Base-by-base conservation (phyloP, 2,329 filamentous ascomycete species). In the Aspergillus unguis region DNA sequence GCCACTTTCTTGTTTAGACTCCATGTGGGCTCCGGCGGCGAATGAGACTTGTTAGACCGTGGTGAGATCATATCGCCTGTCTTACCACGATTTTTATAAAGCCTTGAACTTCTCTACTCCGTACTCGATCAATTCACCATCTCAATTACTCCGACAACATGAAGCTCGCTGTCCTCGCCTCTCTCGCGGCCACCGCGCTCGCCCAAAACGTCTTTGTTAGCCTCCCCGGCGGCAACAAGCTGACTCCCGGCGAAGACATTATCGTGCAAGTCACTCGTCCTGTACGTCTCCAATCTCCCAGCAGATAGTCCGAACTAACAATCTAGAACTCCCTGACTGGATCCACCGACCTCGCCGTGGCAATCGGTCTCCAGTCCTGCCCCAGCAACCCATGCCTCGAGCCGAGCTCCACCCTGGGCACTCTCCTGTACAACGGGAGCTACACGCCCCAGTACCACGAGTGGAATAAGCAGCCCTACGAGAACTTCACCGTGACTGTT, bases 401-500 rank as follows among this genome's bases (percentile, higher is more conserved):
- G 0, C 36, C 65, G 3, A 55, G 55, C 2, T 59, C 63, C 1
- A 48, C 55, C 7, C 38, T 70, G 44, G 66, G 66, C 5, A 55
- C 48, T 1, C 43, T 67, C 6, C 44, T 70, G 2, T 69, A 69
- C 53, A 59, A 62, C 26, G 67, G 67, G 0, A 45, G 51, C 1
- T 69, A 63, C 53, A 53, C 61, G 5, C 67, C 67, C 2, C 54
- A 50, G 8, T 66, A 62, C 44, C 65, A 69, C 27, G 62, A 65
- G 38, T 11, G 11, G 1, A 41, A 29, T 44, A 28, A 36, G 9
- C 54, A 58, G 6, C 67, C 67, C 1, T 70, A 69, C 35, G 48
- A 70, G 53, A 69, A 69, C 59, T 66, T 67, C 47, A 64, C 59
- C 1, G 62, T 70, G 7, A 62, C 46, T 1, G 49, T 70, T 9